Conservation (phyloP, 345 rosid species). For the Melaleuca quinquenervia region DNA sequence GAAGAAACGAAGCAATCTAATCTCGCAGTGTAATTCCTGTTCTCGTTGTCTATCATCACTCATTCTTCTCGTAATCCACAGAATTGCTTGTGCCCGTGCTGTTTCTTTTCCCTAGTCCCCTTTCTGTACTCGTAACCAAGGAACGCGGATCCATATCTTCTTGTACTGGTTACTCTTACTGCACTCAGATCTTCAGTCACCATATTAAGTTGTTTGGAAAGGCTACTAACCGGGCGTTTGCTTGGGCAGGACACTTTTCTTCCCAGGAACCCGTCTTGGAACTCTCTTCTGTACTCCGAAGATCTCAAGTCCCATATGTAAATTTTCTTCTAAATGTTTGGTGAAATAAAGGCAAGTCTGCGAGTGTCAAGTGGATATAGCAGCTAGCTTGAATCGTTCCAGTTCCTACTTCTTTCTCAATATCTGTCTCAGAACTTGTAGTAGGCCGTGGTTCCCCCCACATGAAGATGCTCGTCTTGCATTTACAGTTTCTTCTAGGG, state of each 20-base stretch:
- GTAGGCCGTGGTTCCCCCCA: background rate
- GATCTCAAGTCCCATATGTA: conserved; percentile 34
- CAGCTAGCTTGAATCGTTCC: background rate
- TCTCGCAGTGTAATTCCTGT: background rate
- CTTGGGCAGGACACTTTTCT: conserved; percentile 67
- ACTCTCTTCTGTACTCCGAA: conserved; percentile 27
- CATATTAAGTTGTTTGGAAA: background rate
- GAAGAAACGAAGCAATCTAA: background rate
- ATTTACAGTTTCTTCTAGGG: background rate
- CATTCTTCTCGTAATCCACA: background rate
- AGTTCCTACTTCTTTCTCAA: background rate
- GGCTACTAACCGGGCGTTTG: background rate
- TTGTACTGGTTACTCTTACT: background rate
- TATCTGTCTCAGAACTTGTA: background rate
- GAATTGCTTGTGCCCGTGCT: background rate
- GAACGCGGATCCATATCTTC: background rate
- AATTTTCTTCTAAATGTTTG: background rate
- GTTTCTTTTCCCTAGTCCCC: background rate
- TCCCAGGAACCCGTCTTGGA: conserved; percentile 51
- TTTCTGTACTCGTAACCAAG: background rate
- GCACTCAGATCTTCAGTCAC: background rate
- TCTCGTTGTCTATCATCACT: background rate
- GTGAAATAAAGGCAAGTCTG: background rate
- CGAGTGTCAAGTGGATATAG: background rate
- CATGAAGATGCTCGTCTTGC: background rate